A percentile compares a stretch with the other conserved stretches of the same genome.
Conservation (phyloP, 495 filamentous ascomycete species). For the Amphirosellinia nigrospora region DNA sequence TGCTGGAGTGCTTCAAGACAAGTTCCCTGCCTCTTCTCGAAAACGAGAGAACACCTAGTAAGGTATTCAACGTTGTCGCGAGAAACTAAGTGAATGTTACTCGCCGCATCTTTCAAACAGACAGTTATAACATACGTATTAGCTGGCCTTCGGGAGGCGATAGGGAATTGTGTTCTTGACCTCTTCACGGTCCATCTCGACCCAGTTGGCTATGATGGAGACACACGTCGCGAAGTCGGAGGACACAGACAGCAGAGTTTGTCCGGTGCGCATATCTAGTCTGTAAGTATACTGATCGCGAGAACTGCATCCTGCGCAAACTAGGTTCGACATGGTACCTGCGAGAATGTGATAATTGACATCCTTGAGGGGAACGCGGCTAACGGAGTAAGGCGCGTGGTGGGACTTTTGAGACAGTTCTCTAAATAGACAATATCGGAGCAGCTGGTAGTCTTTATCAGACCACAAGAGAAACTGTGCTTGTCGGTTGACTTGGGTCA, state of each 20-base stretch:
- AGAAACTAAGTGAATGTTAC: conserved; percentile 10
- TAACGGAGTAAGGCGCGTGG: not conserved
- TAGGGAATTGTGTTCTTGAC: conserved; percentile 7
- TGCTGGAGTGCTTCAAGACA: not conserved
- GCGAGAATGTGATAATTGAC: conserved; percentile 14
- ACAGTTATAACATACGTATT: not conserved
- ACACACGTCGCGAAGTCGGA: not conserved
- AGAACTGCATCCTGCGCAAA: not conserved
- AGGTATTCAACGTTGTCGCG: conserved; percentile 11
- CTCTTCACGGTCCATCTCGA: not conserved
- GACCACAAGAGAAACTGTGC: conserved; percentile 12
- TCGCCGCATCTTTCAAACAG: not conserved
- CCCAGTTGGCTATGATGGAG: not conserved
- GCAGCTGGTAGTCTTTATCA: conserved; percentile 11
- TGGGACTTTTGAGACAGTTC: not conserved
- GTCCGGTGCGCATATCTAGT: not conserved
- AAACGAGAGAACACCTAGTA: conserved; percentile 3
- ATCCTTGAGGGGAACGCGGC: not conserved
- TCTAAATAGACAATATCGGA: conserved; percentile 14
- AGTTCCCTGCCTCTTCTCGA: conserved; percentile 4
- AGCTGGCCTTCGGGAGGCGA: conserved; percentile 16
- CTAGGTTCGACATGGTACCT: not conserved
- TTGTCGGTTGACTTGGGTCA: conserved; percentile 12
- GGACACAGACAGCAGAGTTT: not conserved
- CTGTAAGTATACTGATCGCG: not conserved